Conservation (phyloP, 2,329 filamentous ascomycete species). For the Simplicillium sp. region DNA sequence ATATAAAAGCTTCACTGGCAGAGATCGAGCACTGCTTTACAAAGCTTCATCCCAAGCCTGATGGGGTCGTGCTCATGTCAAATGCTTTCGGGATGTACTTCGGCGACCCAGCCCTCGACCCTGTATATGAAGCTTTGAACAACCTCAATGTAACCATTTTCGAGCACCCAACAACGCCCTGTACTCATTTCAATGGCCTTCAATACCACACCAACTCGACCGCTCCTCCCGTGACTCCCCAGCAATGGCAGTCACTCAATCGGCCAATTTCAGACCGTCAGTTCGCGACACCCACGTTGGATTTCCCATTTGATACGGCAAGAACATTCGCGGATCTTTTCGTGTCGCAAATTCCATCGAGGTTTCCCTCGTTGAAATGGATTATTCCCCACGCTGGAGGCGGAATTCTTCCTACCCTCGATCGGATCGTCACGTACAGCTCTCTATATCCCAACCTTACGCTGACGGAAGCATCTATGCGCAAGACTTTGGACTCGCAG, state of each 20-base stretch:
- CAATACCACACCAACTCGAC: constrained; percentile 6
- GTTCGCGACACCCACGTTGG: constrained; percentile 8
- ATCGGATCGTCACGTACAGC: too few relatives aligned
- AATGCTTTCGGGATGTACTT: constrained; percentile 44
- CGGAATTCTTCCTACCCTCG: too few relatives aligned
- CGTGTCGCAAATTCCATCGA: background rate
- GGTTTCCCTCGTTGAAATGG: too few relatives aligned
- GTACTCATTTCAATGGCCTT: constrained; percentile 15
- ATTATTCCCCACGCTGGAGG: too few relatives aligned
- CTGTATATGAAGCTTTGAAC: constrained; percentile 38
- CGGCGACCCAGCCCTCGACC: constrained; percentile 32
- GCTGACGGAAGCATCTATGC: too few relatives aligned
- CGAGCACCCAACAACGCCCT: constrained; percentile 44
- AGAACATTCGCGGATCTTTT: constrained; percentile 9
- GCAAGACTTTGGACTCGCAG: too few relatives aligned
- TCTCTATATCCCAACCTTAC: too few relatives aligned
- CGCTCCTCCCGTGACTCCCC: constrained; percentile 2
- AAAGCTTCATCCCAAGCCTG: constrained; percentile 27
- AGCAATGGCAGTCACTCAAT: constrained; percentile 11
- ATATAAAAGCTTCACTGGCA: constrained; percentile 31
- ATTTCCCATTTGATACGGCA: constrained; percentile 15
- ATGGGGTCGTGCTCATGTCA: constrained; percentile 41
- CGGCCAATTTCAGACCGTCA: constrained; percentile 9
- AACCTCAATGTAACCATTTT: constrained; percentile 36
- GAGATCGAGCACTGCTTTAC: constrained; percentile 35